Percentiles rank a stretch among this genome's conserved stretches.
Conservation (phyloP, 345 rosid species). For the Euphorbia lathyris region DNA sequence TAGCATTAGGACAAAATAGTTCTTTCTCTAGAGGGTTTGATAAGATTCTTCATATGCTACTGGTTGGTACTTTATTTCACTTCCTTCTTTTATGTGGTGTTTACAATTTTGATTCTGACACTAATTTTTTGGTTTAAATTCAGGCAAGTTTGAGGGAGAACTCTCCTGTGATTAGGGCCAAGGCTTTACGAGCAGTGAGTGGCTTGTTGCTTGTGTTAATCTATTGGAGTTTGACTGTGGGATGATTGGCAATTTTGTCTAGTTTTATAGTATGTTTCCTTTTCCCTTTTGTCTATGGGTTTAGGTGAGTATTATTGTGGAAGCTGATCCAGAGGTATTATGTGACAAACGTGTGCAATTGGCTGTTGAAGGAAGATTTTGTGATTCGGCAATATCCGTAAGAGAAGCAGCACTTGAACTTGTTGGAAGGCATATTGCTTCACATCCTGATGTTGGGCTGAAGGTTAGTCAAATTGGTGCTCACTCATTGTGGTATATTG, state of each 20-base stretch:
- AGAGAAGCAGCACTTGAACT: conserved; percentile 99
- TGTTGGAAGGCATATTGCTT: conserved; percentile 96
- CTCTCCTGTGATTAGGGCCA: conserved; percentile 92
- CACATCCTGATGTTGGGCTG: conserved; percentile 95
- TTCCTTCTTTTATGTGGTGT: not conserved
- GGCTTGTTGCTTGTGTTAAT: conserved; percentile 11
- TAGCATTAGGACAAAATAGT: conserved; percentile 82
- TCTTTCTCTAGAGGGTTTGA: conserved; percentile 97
- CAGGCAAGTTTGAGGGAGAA: conserved; percentile 98
- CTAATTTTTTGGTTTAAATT: conserved; percentile 2
- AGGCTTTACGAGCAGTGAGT: conserved; percentile 93
- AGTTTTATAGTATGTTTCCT: conserved; percentile 1
- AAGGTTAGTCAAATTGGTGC: conserved; percentile 49
- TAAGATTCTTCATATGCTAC: conserved; percentile 91
- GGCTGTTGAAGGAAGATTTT: conserved; percentile 99
- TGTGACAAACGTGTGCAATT: conserved; percentile 87
- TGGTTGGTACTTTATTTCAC: conserved; percentile 57
- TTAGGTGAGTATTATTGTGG: conserved; percentile 97
- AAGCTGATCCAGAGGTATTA: conserved; percentile 95
- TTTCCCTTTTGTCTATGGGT: conserved; percentile 27
- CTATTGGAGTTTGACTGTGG: conserved; percentile 7
- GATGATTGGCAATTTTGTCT: conserved; percentile 9
- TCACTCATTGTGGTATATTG: conserved; percentile 12
- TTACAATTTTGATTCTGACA: conserved; percentile 23
- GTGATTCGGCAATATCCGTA: conserved; percentile 97